phyloP scores from a whole-genome alignment of 495 filamentous ascomycete genomes.

The Aspergillus diversus region DNA sequence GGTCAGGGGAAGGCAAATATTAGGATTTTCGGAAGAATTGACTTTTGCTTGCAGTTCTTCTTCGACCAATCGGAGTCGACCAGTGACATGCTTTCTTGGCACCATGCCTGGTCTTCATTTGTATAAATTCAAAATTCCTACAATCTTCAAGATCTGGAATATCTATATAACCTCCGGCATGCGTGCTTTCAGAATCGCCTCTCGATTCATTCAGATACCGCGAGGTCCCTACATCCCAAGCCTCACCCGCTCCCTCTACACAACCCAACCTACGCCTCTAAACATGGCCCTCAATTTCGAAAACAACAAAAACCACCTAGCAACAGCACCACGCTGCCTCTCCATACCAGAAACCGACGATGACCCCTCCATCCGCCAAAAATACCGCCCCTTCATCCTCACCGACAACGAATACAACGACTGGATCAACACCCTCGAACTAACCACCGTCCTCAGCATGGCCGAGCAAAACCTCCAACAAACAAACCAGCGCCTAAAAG shows the following conservation, averaged over 20 bases:
- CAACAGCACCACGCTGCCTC: constrained; percentile 33
- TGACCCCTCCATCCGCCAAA: constrained; percentile 45
- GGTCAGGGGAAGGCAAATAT: too few relatives aligned
- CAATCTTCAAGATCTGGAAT: too few relatives aligned
- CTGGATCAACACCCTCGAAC: constrained; percentile 61
- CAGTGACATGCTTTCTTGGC: constrained; percentile 23
- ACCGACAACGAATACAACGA: constrained; percentile 41
- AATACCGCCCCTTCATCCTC: constrained; percentile 64
- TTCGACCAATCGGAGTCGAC: constrained; percentile 6
- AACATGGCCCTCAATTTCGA: background rate
- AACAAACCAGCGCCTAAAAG: constrained; percentile 54
- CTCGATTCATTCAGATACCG: background rate
- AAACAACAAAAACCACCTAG: constrained; percentile 5
- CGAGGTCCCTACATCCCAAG: background rate
- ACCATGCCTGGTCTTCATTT: background rate
- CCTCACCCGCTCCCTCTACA: background rate
- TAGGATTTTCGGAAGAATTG: too few relatives aligned
- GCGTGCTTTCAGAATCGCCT: background rate
- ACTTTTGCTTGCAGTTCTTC: background rate
- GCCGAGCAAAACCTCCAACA: constrained; percentile 46
- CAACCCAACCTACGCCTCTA: constrained; percentile 12
- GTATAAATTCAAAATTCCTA: background rate
- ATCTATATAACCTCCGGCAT: too few relatives aligned
- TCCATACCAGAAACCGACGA: constrained; percentile 53
- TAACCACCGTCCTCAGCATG: constrained; percentile 58